Conservation (phyloP, 2,329 filamentous ascomycete genomes). For the Colletotrichum musae region DNA sequence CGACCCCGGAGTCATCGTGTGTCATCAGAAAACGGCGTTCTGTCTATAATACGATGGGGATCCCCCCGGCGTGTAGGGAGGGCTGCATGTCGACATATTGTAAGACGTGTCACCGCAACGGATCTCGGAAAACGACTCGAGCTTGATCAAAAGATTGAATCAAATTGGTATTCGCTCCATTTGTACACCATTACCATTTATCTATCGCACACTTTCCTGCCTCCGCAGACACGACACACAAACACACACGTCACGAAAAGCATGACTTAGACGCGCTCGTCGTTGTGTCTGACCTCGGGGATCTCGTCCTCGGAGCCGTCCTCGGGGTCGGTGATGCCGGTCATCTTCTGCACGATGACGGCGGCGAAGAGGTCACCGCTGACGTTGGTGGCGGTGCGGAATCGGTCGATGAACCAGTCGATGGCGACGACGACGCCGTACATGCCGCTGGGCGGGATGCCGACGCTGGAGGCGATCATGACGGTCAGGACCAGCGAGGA, state of each 20-base stretch:
- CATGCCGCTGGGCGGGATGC: conserved; percentile 63
- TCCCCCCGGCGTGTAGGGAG: neutral
- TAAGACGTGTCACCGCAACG: neutral
- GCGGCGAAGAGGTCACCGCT: conserved; percentile 64
- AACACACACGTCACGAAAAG: neutral
- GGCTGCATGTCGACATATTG: neutral
- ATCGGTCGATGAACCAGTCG: conserved; percentile 70
- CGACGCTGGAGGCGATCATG: conserved; percentile 64
- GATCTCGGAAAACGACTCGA: too few species aligned
- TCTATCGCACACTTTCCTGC: neutral
- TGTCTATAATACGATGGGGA: neutral
- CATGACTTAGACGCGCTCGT: conserved; percentile 26
- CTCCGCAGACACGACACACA: neutral
- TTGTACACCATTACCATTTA: neutral
- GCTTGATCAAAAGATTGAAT: neutral
- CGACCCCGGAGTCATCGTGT: conserved; percentile 14
- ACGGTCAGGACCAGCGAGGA: conserved; percentile 66
- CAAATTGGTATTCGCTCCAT: conserved; percentile 27
- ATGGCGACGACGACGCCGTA: conserved; percentile 68
- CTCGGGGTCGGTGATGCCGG: conserved; percentile 50
- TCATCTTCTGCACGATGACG: conserved; percentile 55
- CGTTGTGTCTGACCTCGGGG: conserved; percentile 28
- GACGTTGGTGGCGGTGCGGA: conserved; percentile 67
- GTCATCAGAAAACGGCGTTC: neutral
- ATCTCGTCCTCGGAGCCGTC: conserved; percentile 31